These are phyloP conservation scores for Adansonia madagascariensis DNA, from an alignment of 441 rosid genomes.

Conservation along the genomic window DNA sequence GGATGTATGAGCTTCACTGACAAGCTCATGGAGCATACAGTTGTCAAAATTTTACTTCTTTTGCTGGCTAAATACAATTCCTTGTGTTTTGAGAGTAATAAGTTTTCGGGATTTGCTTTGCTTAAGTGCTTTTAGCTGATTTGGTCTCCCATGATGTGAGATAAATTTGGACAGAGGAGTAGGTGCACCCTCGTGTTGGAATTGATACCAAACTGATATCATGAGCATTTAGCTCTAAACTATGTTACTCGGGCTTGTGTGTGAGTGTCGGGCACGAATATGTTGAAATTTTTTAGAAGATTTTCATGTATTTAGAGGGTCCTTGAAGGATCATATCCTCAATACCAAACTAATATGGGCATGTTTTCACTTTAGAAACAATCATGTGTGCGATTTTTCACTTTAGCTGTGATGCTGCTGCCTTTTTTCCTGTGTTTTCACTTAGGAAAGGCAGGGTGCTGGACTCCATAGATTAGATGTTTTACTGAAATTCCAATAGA, in stretches of 20 bases:
- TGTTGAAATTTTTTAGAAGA: too few relatives aligned
- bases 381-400: neutral
- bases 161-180: too few relatives aligned
- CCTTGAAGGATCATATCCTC: too few relatives aligned
- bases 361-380: conserved; percentile 12
- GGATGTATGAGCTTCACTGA: neutral
- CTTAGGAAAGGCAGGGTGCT: neutral
- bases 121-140: neutral
- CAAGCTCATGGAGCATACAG: neutral
- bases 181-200: neutral
- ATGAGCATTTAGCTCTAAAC: neutral
- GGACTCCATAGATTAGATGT: neutral
- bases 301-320: too few relatives aligned
- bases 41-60: neutral
- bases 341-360: neutral
- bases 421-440: neutral
- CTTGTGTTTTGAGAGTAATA: neutral
- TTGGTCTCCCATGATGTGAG: neutral
- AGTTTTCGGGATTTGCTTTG: neutral
- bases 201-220: neutral
- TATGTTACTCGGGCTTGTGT: too few relatives aligned
- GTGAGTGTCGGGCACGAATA: too few relatives aligned
- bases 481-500: neutral
- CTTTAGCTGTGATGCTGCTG: neutral
- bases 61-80: neutral